Conservation (phyloP, 2,329 filamentous ascomycete species). For the Stylonectria norvegica region DNA sequence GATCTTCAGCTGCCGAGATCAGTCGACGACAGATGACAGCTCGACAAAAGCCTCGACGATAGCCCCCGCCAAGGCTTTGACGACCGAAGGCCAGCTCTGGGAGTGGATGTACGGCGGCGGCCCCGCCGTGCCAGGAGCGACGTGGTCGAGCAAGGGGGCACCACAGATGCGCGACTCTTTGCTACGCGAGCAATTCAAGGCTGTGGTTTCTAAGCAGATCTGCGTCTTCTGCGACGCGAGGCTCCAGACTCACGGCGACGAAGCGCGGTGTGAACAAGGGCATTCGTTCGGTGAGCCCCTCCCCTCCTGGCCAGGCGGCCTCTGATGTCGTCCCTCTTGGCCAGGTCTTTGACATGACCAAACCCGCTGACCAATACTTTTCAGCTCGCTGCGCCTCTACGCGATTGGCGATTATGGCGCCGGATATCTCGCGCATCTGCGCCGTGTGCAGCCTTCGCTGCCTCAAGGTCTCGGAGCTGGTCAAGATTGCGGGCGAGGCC, state of each 20-base stretch:
- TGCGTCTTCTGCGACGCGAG: conserved; percentile 48
- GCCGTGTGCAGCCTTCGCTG: conserved; percentile 53
- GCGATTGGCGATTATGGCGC: conserved; percentile 52
- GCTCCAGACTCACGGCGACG: conserved; percentile 31
- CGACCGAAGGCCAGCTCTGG: conserved; percentile 55
- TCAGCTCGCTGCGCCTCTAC: conserved; percentile 52
- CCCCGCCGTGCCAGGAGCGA: conserved; percentile 42
- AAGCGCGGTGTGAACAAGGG: conserved; percentile 38
- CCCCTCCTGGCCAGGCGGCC: no score
- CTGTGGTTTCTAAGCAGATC: conserved; percentile 33
- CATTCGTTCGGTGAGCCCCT: conserved; percentile 42
- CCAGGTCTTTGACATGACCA: no score
- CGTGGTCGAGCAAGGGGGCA: conserved; percentile 18
- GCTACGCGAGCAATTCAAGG: conserved; percentile 38
- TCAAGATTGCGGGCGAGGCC: conserved; percentile 30
- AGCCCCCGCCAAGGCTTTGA: conserved; percentile 17
- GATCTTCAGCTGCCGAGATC: conserved; percentile 34
- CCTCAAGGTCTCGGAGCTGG: conserved; percentile 43
- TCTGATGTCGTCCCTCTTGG: no score
- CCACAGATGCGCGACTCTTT: conserved; percentile 17
- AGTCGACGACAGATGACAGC: conserved; percentile 6
- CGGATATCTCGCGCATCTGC: conserved; percentile 52
- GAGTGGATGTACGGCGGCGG: conserved; percentile 59
- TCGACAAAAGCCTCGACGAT: neutral
- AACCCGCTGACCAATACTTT: neutral